Evolutionary conservation across 2,329 filamentous ascomycete genomes (phyloP).

Genomic region (Clarireedia homoeocarpa): DNA sequence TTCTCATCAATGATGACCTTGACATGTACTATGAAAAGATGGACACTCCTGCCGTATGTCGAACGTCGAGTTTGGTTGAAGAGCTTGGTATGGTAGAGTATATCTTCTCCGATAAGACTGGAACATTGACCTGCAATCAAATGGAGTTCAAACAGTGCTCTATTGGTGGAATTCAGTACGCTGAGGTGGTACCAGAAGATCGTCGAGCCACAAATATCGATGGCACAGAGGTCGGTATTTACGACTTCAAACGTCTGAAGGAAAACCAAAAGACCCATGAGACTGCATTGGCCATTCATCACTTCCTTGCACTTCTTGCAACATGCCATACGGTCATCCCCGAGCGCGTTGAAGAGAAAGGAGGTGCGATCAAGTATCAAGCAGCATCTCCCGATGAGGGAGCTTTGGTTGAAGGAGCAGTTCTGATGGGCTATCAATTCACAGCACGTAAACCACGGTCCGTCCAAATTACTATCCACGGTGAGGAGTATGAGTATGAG

Average conservation of each 20-base stretch:
- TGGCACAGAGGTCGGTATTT: slow-evolving; percentile 62
- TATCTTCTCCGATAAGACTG: slow-evolving; percentile 97
- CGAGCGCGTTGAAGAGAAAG: slow-evolving; percentile 70
- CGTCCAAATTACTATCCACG: slow-evolving; percentile 74
- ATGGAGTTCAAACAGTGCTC: slow-evolving; percentile 98
- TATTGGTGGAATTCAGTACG: slow-evolving; percentile 90
- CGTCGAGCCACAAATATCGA: slow-evolving; percentile 72
- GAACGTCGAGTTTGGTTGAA: slow-evolving; percentile 93
- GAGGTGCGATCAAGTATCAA: slow-evolving; percentile 87
- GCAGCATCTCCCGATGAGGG: slow-evolving; percentile 96
- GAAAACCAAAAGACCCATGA: slow-evolving; percentile 52
- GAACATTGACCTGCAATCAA: slow-evolving; percentile 93
- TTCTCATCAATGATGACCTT: slow-evolving; percentile 92
- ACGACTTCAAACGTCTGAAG: slow-evolving; percentile 58
- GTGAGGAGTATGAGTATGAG: slow-evolving; percentile 72
- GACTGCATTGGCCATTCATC: slow-evolving; percentile 57
- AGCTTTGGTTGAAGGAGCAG: slow-evolving; percentile 88
- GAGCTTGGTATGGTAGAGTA: slow-evolving; percentile 98
- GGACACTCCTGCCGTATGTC: slow-evolving; percentile 90
- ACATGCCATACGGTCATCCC: slow-evolving; percentile 98
- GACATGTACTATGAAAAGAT: slow-evolving; percentile 97
- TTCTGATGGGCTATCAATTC: slow-evolving; percentile 80
- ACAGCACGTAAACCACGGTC: slow-evolving; percentile 81
- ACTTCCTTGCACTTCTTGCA: slow-evolving; percentile 79
- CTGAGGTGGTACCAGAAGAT: slow-evolving; percentile 86